phyloP scores from a whole-genome alignment of 2,329 filamentous ascomycete genomes.

The Knoxdaviesia capensis region DNA sequence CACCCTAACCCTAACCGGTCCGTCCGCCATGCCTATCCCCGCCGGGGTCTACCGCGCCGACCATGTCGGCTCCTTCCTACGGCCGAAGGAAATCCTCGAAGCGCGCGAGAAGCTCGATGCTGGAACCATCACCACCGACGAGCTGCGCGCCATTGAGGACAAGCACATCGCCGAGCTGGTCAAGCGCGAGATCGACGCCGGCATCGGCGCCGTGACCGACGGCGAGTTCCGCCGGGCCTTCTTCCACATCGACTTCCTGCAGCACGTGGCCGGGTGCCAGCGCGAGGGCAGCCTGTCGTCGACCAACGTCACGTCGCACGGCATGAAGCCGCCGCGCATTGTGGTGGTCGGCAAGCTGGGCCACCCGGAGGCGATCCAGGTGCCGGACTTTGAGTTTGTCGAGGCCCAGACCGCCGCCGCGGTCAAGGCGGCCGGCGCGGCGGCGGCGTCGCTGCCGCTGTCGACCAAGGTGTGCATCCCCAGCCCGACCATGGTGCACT shows the following conservation, averaged over 20 bases:
- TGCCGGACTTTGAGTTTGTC: slow-evolving; percentile 21
- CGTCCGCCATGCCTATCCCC: slow-evolving; percentile 1
- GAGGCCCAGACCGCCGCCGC: slow-evolving; percentile 14
- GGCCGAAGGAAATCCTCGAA: slow-evolving; percentile 2
- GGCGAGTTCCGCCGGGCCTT: slow-evolving; percentile 43
- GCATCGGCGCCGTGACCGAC: slow-evolving; percentile 43
- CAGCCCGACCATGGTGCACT: slow-evolving; percentile 48
- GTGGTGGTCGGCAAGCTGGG: slow-evolving; percentile 19
- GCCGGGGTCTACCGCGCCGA: slow-evolving; percentile 5
- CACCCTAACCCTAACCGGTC: no score
- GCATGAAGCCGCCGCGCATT: slow-evolving; percentile 11
- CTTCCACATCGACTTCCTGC: slow-evolving; percentile 28
- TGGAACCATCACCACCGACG: slow-evolving; percentile 9
- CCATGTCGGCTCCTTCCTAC: slow-evolving; percentile 4
- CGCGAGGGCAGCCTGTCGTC: slow-evolving; percentile 17
- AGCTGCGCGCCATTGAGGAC: slow-evolving; percentile 23
- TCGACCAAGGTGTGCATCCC: slow-evolving; percentile 50
- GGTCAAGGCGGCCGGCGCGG: slow-evolving; percentile 19
- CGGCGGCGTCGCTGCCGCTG: slow-evolving; percentile 21
- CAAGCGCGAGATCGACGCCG: slow-evolving; percentile 39
- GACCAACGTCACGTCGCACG: slow-evolving; percentile 17
- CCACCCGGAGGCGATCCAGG: slow-evolving; percentile 19
- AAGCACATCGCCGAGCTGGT: slow-evolving; percentile 48
- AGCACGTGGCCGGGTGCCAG: slow-evolving; percentile 19
- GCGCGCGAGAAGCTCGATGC: slow-evolving; percentile 4